Evolutionary conservation across 495 filamentous ascomycete genomes (phyloP).

Genomic region (Chaetomidium leptoderma): DNA sequence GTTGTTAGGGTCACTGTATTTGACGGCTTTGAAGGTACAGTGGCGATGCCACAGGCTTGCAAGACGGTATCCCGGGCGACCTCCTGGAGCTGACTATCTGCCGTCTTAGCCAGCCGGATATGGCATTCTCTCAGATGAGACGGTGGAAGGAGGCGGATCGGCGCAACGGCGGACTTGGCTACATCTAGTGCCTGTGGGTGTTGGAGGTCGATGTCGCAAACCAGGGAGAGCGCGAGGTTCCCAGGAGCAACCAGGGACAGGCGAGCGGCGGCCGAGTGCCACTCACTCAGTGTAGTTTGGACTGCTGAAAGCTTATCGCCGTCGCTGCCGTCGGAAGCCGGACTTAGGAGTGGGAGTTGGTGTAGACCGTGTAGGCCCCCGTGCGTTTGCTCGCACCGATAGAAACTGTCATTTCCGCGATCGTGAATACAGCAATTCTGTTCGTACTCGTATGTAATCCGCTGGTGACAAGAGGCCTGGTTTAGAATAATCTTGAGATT

Average conservation of each 20-base stretch:
- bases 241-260: background rate
- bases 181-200: background rate
- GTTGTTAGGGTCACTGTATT: background rate
- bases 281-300: background rate
- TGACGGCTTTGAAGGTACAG: no score
- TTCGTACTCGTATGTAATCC: background rate
- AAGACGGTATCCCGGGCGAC: background rate
- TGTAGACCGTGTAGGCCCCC: background rate
- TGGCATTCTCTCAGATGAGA: background rate
- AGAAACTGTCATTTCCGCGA: no score
- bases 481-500: background rate
- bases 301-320: background rate
- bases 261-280: background rate
- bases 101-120: background rate
- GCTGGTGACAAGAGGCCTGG: background rate
- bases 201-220: slow-evolving; percentile 1
- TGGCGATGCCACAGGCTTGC: background rate
- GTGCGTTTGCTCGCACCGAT: background rate
- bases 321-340: no score
- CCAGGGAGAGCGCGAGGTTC: background rate
- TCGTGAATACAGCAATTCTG: no score
- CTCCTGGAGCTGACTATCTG: background rate
- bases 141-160: background rate
- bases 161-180: background rate
- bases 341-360: background rate